Base-by-base conservation (phyloP, 768 basidiomycete genomes). In the Clavulina sp. region DNA sequence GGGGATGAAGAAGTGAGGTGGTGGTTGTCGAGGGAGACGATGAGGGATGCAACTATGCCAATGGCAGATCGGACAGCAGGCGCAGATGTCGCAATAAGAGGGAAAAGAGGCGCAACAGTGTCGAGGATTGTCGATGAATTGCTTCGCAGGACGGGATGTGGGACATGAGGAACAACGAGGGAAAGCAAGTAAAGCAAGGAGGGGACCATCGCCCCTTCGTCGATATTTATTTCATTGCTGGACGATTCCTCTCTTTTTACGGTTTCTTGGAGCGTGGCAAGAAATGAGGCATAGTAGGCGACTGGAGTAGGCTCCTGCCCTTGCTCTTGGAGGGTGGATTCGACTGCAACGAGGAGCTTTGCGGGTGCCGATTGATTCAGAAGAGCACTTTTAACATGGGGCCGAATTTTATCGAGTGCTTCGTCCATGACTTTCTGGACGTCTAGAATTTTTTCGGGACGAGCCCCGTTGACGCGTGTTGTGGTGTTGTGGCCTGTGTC, bases 281-380 rank as follows among this genome's bases (percentile, higher is more conserved):
- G 69, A 53, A 93, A 71, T 2, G 84, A 81, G n/a, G 89, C 86
- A 65, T 92, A 95, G 69, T 96, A 97, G 29, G 95, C 93, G 1
- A 88, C 89, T 4, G 92, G 73, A 5, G 82, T 73, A 36, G 68
- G 66, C 50, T 81, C 78, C 5, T 80, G 71, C 55, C 68, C 69
- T 59, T 81, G 80, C 59, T 86, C 83, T 57, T 72, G 67, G 58
- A 81, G 75, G 36, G 80, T 86, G 16, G 78, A 73, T 65, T 97
- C 93, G 58, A 97, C 70, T 2, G 89, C 92, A 52, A 73, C 66
- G 41, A 97, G 73, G 23, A 97, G 76, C 43, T 75, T 77, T 26
- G 92, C 93, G 3, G 91, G 88, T 52, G 81, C 74, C 63, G 86
- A 86, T 68, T 96, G 91, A 61, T 93, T 85, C 1, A 78, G 63